These are phyloP conservation scores for Prinsepia uniflora DNA, from an alignment of 306 rosid genomes.

Conservation along the genomic window DNA sequence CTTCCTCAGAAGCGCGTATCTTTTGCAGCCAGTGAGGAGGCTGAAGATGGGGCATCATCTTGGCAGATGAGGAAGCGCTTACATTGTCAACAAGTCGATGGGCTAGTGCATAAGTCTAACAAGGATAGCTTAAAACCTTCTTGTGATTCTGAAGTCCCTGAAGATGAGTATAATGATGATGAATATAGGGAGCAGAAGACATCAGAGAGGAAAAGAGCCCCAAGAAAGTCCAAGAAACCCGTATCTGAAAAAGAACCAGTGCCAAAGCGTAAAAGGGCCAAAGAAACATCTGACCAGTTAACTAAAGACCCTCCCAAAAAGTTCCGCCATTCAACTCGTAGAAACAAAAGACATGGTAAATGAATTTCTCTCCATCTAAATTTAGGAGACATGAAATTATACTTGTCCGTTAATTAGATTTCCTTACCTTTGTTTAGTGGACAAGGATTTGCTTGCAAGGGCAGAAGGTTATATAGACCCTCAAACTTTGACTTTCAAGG, in stretches of 20 bases:
- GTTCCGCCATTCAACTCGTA: conserved; percentile 72
- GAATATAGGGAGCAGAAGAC: conserved; percentile 31
- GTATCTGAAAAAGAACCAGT: conserved; percentile 47
- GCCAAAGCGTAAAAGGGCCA: conserved; percentile 41
- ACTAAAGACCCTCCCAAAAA: conserved; percentile 49
- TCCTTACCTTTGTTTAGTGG: conserved; percentile 42
- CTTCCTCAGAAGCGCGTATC: conserved; percentile 31
- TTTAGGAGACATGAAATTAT: conserved; percentile 1
- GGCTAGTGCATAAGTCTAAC: conserved; percentile 29
- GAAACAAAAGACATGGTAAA: conserved; percentile 64
- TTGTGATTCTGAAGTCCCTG: conserved; percentile 32
- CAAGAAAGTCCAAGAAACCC: conserved; percentile 44
- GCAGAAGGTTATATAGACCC: conserved; percentile 75
- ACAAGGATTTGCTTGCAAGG: conserved; percentile 67
- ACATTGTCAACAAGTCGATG: conserved; percentile 35
- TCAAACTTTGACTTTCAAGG: conserved; percentile 46
- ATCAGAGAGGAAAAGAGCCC: conserved; percentile 41
- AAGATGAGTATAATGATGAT: conserved; percentile 38
- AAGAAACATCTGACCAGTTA: conserved; percentile 34
- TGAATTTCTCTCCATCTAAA: conserved; percentile 6
- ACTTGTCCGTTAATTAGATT: conserved; percentile 18
- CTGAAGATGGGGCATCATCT: conserved; percentile 36
- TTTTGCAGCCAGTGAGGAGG: conserved; percentile 28
- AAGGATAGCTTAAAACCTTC: conserved; percentile 34
- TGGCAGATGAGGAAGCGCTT: conserved; percentile 45